Percentiles rank a stretch among this genome's conserved stretches.
These are phyloP conservation scores for Eutypa lata DNA, from an alignment of 2,329 filamentous ascomycete species.

Conservation along the genomic window DNA sequence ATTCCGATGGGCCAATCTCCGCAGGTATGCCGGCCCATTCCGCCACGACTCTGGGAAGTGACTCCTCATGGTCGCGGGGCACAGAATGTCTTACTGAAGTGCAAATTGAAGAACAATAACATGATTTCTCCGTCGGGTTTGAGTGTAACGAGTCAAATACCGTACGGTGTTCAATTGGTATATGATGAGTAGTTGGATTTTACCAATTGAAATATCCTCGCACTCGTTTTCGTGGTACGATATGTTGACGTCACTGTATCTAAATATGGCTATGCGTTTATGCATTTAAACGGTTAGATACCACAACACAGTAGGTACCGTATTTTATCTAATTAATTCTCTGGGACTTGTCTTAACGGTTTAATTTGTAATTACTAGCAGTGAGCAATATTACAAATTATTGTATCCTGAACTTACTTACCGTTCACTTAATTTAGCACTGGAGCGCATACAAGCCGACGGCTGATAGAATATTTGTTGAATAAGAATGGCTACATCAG, in stretches of 20 bases:
- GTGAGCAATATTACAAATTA: no score
- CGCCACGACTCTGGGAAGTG: constrained; percentile 13
- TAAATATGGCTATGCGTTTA: neutral
- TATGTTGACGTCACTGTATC: constrained; percentile 10
- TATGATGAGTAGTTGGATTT: neutral
- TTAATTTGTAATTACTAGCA: no score
- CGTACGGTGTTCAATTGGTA: neutral
- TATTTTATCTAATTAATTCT: no score
- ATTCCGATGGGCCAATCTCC: constrained; percentile 9
- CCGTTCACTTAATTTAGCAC: no score
- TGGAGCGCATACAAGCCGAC: no score
- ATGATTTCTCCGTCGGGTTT: constrained; percentile 10
- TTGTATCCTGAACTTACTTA: no score
- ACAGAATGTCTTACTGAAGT: constrained; percentile 8
- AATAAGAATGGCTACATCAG: no score
- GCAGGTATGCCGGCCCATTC: constrained; percentile 7
- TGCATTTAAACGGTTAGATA: no score
- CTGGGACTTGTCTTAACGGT: no score
- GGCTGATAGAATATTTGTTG: no score
- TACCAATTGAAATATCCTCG: neutral
- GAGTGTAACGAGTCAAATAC: neutral
- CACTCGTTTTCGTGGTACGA: constrained; percentile 7
- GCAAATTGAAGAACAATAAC: constrained; percentile 4
- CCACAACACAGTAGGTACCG: no score
- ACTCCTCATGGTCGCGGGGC: constrained; percentile 12